These are phyloP conservation scores for Solanum verrucosum DNA, from an alignment of 257 asterid genomes.

Conservation along the genomic window DNA sequence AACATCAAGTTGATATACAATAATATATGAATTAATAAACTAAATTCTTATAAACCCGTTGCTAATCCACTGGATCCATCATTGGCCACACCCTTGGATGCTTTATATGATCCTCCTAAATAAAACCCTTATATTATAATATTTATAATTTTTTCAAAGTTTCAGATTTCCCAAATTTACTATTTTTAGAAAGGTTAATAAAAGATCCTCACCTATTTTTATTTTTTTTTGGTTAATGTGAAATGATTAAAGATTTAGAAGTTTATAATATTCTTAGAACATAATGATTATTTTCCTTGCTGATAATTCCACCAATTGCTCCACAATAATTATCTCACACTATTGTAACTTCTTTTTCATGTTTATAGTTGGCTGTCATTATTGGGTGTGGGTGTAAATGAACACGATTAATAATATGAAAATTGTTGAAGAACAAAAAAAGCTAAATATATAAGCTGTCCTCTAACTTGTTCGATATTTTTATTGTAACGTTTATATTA, in stretches of 20 bases:
- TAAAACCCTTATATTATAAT: neutral
- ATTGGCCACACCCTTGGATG: neutral
- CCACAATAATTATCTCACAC: neutral
- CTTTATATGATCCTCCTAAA: neutral
- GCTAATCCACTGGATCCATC: neutral
- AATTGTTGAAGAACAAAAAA: neutral
- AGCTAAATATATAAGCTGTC: neutral
- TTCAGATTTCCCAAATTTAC: neutral
- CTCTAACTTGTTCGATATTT: neutral
- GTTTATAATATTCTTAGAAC: neutral
- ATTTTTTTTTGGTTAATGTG: neutral
- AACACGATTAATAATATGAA: neutral
- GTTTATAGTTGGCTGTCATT: neutral
- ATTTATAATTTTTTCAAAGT: neutral
- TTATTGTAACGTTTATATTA: neutral
- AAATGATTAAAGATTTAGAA: neutral
- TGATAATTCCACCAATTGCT: neutral
- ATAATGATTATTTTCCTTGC: neutral
- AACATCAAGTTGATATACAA: neutral
- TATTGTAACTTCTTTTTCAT: neutral
- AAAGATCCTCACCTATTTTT: neutral
- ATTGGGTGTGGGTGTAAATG: neutral
- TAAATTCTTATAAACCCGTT: neutral
- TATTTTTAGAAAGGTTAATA: neutral
- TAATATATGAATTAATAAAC: neutral